Evolutionary conservation across 2,329 filamentous ascomycete species (phyloP).

Genomic region (Trichoderma sp.): DNA sequence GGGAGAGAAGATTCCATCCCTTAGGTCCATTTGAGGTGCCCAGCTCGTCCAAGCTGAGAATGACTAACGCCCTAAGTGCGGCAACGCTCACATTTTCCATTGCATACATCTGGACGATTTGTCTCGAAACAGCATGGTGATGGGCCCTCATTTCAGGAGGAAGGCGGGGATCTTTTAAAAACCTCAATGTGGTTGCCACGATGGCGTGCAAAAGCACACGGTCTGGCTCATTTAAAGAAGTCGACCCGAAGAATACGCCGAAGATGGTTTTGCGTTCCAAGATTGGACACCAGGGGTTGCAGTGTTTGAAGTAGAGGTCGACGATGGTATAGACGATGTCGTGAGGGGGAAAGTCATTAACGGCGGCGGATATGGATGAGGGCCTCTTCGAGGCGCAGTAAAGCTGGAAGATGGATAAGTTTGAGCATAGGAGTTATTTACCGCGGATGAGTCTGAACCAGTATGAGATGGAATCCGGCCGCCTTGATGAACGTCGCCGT

Average conservation of each 20-base stretch:
- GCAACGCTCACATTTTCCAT: slow-evolving; percentile 45
- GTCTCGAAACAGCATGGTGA: slow-evolving; percentile 42
- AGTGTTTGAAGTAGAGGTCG: slow-evolving; percentile 64
- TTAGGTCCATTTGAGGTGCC: slow-evolving; percentile 46
- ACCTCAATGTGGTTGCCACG: slow-evolving; percentile 45
- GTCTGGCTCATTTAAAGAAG: slow-evolving; percentile 42
- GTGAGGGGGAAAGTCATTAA: slow-evolving; percentile 57
- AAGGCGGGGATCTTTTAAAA: slow-evolving; percentile 43
- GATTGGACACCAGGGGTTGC: slow-evolving; percentile 59
- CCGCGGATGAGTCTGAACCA: neutral
- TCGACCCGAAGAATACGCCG: slow-evolving; percentile 43
- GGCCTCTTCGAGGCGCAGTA: slow-evolving; percentile 24
- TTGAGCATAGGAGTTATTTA: slow-evolving; percentile 1
- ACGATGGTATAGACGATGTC: slow-evolving; percentile 61
- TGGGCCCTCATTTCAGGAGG: slow-evolving; percentile 41
- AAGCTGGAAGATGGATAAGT: slow-evolving; percentile 15
- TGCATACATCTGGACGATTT: slow-evolving; percentile 44
- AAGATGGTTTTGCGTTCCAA: slow-evolving; percentile 47
- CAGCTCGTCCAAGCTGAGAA: slow-evolving; percentile 44
- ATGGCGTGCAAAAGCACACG: slow-evolving; percentile 47
- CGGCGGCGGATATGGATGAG: slow-evolving; percentile 42
- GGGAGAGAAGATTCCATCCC: slow-evolving; percentile 44
- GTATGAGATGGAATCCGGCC: neutral
- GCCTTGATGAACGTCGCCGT: neutral
- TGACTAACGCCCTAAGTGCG: slow-evolving; percentile 43